These are phyloP conservation scores for Yamadazyma dendronema DNA, from an alignment of 1,139 yeast species.

Conservation along the genomic window DNA sequence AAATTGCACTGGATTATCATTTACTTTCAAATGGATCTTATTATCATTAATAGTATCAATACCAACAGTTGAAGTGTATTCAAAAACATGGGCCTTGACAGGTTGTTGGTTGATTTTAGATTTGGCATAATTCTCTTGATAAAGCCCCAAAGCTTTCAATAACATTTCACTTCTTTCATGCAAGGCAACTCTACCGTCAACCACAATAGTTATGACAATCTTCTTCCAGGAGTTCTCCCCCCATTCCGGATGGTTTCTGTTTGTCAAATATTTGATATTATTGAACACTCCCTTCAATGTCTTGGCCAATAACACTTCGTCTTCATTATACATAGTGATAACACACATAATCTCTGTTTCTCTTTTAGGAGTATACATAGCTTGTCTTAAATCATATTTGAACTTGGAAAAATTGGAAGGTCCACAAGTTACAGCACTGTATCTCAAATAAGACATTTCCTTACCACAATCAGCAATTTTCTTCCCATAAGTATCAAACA, in stretches of 20 bases:
- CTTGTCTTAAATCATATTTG: slow-evolving; percentile 66
- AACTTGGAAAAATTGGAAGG: slow-evolving; percentile 60
- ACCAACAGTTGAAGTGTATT: slow-evolving; percentile 77
- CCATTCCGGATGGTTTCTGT: slow-evolving; percentile 65
- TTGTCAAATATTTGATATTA: slow-evolving; percentile 61
- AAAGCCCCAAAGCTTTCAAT: slow-evolving; percentile 70
- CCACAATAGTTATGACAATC: slow-evolving; percentile 70
- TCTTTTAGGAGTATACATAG: slow-evolving; percentile 63
- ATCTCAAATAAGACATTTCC: slow-evolving; percentile 75
- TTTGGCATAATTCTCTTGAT: slow-evolving; percentile 82
- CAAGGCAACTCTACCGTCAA: slow-evolving; percentile 73
- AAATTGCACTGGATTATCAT: slow-evolving; percentile 69
- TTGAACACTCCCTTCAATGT: slow-evolving; percentile 77
- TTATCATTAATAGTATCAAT: slow-evolving; percentile 58
- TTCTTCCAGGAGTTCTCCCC: slow-evolving; percentile 82
- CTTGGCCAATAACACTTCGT: slow-evolving; percentile 67
- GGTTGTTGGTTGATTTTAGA: slow-evolving; percentile 67
- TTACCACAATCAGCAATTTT: slow-evolving; percentile 47
- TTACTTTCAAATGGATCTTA: slow-evolving; percentile 53
- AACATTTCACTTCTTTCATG: slow-evolving; percentile 63
- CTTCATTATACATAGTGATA: slow-evolving; percentile 80
- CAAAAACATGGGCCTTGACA: slow-evolving; percentile 74
- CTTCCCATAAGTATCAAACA: slow-evolving; percentile 53
- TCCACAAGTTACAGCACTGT: slow-evolving; percentile 80
- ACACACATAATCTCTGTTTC: slow-evolving; percentile 72